Evolutionary conservation across 1,284 basidiomycete species (phyloP).

Genomic region (Cutaneotrichosporon sp.): DNA sequence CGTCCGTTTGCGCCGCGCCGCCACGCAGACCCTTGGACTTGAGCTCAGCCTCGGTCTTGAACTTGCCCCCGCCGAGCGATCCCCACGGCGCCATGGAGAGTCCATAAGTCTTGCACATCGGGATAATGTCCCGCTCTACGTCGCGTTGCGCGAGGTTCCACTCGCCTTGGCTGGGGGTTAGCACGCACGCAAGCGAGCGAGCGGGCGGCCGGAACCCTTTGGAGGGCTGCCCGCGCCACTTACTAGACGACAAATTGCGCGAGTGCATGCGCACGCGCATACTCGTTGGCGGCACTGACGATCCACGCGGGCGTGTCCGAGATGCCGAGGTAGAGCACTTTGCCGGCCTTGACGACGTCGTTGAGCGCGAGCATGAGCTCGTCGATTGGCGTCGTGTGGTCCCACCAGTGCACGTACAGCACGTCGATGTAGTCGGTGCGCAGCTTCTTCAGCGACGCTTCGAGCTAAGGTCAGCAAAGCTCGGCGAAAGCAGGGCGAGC

Average conservation of each 20-base stretch:
- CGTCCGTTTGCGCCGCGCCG: conserved; percentile 22
- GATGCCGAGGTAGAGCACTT: conserved; percentile 48
- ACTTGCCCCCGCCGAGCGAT: conserved; percentile 47
- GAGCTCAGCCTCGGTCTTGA: conserved; percentile 44
- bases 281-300: conserved; percentile 55
- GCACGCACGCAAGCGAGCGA: too few species aligned
- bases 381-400: conserved; percentile 45
- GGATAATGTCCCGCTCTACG: conserved; percentile 60
- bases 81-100: conserved; percentile 49
- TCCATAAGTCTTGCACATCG: conserved; percentile 33
- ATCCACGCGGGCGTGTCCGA: conserved; percentile 57
- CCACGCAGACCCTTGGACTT: conserved; percentile 25
- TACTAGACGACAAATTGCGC: conserved; percentile 56
- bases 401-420: conserved; percentile 50
- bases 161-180: conserved; percentile 47
- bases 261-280: conserved; percentile 52
- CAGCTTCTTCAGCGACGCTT: conserved; percentile 17
- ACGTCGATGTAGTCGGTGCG: conserved; percentile 51
- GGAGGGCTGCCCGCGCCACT: too few species aligned
- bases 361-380: conserved; percentile 50
- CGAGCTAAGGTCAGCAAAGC: neutral
- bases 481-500: neutral
- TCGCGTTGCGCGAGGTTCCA: conserved; percentile 53
- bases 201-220: too few species aligned
- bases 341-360: conserved; percentile 43